Evolutionary conservation across 176 grass and related monocot species (phyloP), one percentile per base, ranked within the genome.

Genomic region (Panicum miliaceum): DNA sequence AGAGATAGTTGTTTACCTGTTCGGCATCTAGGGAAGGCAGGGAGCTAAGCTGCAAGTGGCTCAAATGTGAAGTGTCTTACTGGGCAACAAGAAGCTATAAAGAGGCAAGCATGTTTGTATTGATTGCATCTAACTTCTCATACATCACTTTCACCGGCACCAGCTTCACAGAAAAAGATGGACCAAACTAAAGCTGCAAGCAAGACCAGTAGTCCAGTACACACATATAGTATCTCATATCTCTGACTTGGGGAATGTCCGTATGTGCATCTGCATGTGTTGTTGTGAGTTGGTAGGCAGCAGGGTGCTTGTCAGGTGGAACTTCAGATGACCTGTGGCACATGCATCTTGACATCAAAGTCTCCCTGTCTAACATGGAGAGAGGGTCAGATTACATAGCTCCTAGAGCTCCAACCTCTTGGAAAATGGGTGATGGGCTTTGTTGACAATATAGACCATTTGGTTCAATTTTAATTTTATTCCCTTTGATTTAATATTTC

Each of bases 301-400:
- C 88, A 86, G 27, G 78, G 78, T 89, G 15, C 82, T 52, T 85
- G 34, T 89, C 88, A 81, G 56, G 71, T 75, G 38, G 83, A 64
- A 64, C 27, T 86, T 86, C 53, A 71, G 83, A 82, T 18, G 73
- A 27, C 84, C 64, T 34, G 48, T 73, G 74, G 37, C 47, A 87
- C 88, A 90, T 90, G 65, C 57, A 48, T 77, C 71, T 76, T 82
- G 83, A 57, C 64, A 82, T 76, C 57, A 57, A 85, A 68, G 71
- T 82, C 71, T 64, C 23, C 64, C 1, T 70, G 60, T 68, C 50
- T 51, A 89, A 67, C 67, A 73, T 32, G 29, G 29, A 70, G 9
- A 65, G 8, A 64, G 7, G 26, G 38, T 38, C 3, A 75, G 7
- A 68, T 89, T 71, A 67, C 5, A 66, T 79, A 79, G 75, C 22